Percentiles rank a stretch among this genome's conserved stretches.
Evolutionary conservation across 2,329 filamentous ascomycete species (phyloP).

Genomic region (Lasiodiplodia sp.): DNA sequence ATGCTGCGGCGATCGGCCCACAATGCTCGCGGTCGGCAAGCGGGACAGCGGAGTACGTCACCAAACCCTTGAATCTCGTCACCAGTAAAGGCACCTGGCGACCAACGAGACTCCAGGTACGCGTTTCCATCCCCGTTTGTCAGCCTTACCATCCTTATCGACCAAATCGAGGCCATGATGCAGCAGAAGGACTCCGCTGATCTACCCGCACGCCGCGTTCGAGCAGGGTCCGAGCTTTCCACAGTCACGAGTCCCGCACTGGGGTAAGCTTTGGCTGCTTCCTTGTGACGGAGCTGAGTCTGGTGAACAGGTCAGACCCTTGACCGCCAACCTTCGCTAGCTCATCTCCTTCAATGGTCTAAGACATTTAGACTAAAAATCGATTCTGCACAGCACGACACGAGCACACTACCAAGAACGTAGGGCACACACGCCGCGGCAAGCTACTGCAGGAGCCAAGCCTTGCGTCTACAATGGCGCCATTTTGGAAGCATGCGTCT

Average conservation of each 20-base stretch:
- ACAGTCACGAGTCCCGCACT: constrained; percentile 14
- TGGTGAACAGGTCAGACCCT: constrained; percentile 8
- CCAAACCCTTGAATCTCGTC: constrained; percentile 7
- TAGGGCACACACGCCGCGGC: background rate
- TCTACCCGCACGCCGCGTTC: constrained; percentile 3
- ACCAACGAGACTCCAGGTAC: constrained; percentile 10
- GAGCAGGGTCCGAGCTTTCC: constrained; percentile 20
- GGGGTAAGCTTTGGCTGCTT: constrained; percentile 19
- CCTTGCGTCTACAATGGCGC: constrained; percentile 12
- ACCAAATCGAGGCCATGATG: background rate
- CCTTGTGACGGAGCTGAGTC: constrained; percentile 13
- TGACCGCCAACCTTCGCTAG: background rate
- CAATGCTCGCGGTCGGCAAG: background rate
- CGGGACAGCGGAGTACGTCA: constrained; percentile 5
- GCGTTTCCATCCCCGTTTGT: background rate
- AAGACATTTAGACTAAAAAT: constrained; percentile 1
- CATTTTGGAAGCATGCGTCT: constrained; percentile 17
- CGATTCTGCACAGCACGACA: background rate
- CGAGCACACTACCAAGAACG: constrained; percentile 2
- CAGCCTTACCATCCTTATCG: constrained; percentile 12
- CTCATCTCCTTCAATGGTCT: background rate
- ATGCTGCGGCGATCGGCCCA: background rate
- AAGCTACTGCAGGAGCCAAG: constrained; percentile 4
- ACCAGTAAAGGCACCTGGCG: background rate
- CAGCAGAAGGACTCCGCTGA: constrained; percentile 13